phyloP scores from a whole-genome alignment of 208 protist species.

The Trypanosoma rangeli region DNA sequence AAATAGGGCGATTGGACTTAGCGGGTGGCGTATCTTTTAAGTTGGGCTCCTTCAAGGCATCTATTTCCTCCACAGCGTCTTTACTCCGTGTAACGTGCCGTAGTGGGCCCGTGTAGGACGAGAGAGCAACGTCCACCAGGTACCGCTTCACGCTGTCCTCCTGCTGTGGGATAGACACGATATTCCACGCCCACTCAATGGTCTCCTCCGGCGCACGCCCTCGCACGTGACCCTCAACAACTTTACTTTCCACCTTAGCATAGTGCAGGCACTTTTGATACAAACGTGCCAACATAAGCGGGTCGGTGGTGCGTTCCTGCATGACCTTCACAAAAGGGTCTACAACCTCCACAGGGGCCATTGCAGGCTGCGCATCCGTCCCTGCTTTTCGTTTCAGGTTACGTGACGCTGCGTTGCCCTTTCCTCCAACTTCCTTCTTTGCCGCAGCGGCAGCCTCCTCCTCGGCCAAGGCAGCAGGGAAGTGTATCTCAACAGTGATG shows the following conservation, averaged over 20 bases:
- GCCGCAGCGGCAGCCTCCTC: conserved; percentile 10
- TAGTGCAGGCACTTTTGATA: conserved; percentile 55
- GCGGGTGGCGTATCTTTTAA: conserved; percentile 1
- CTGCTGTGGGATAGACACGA: conserved; percentile 39
- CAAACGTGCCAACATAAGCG: conserved; percentile 44
- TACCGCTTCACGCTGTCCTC: conserved; percentile 34
- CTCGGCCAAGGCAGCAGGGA: background rate
- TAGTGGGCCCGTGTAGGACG: conserved; percentile 38
- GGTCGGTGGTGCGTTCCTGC: conserved; percentile 39
- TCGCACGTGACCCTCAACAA: conserved; percentile 62
- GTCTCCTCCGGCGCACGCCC: conserved; percentile 48
- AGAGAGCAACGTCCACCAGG: conserved; percentile 61
- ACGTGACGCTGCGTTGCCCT: conserved; percentile 12
- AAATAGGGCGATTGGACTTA: conserved; percentile 9
- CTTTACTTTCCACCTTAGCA: conserved; percentile 41
- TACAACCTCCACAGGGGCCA: conserved; percentile 10
- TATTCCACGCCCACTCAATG: conserved; percentile 77
- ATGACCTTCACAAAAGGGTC: conserved; percentile 44
- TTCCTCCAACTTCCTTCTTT: conserved; percentile 11
- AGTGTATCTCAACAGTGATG: conserved; percentile 31
- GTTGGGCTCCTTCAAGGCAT: background rate
- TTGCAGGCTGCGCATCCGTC: background rate
- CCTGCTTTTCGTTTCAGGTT: conserved; percentile 19
- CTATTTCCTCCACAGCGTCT: conserved; percentile 2
- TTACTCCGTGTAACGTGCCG: conserved; percentile 14